These are phyloP conservation scores for Mycena metata DNA, from an alignment of 768 basidiomycete genomes.

Conservation along the genomic window DNA sequence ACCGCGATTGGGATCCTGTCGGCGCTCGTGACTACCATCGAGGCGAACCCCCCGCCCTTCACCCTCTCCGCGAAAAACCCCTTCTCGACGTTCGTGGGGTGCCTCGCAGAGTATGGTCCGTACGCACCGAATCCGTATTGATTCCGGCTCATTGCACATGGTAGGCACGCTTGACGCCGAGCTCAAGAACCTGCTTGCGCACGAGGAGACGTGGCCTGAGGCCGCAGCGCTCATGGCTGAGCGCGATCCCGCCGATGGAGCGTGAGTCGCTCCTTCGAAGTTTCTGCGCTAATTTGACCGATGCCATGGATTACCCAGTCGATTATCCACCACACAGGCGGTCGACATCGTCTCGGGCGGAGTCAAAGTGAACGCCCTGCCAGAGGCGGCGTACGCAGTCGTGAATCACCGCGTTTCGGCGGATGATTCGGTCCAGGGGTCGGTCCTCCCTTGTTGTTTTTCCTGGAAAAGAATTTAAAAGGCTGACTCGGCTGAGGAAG, in stretches of 20 bases:
- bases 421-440: conserved; percentile 25
- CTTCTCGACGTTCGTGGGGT: conserved; percentile 19
- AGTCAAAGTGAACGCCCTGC: conserved; percentile 63
- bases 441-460: background rate
- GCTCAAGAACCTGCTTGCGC: background rate
- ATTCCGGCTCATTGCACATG: too few species aligned
- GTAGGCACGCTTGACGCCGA: conserved; percentile 21
- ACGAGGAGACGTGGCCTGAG: conserved; percentile 27
- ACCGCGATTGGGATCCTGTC: conserved; percentile 72
- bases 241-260: conserved; percentile 8
- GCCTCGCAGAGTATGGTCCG: conserved; percentile 26
- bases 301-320: conserved; percentile 37
- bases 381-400: conserved; percentile 21
- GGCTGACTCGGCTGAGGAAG: background rate
- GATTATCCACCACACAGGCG: conserved; percentile 67
- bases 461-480: background rate
- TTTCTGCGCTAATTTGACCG: conserved; percentile 49
- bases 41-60: conserved; percentile 53
- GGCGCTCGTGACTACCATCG: conserved; percentile 60
- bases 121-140: background rate
- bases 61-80: conserved; percentile 43
- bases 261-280: conserved; percentile 24
- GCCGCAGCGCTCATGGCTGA: conserved; percentile 23
- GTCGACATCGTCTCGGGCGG: conserved; percentile 60
- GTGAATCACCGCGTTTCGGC: conserved; percentile 64